These are phyloP conservation scores for Scutellaria minor DNA, from an alignment of 257 asterid genomes.

Conservation along the genomic window DNA sequence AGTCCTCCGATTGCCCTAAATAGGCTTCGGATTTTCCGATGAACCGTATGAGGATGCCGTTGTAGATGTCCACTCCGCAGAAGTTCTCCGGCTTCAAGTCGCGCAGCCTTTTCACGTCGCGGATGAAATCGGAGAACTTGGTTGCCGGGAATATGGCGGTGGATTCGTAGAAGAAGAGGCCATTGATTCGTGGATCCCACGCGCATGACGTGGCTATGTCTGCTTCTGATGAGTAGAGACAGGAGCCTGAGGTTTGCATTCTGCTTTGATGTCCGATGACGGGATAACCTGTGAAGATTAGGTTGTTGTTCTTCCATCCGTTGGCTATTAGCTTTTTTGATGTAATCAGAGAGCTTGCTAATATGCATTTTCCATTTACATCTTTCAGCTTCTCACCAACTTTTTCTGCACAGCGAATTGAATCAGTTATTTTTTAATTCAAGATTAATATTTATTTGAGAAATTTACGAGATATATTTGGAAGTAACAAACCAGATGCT, in stretches of 20 bases:
- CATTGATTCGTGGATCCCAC: conserved; percentile 80
- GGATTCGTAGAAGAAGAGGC: conserved; percentile 71
- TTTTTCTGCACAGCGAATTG: conserved; percentile 51
- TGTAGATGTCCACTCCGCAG: conserved; percentile 83
- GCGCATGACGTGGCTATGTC: conserved; percentile 51
- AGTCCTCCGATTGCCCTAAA: conserved; percentile 65
- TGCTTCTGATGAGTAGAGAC: conserved; percentile 61
- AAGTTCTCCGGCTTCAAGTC: conserved; percentile 57
- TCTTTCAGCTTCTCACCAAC: conserved; percentile 49
- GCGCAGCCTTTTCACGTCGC: conserved; percentile 59
- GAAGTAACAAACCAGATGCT: conserved; percentile 53
- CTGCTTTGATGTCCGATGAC: conserved; percentile 71
- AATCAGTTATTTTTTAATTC: too few relatives aligned
- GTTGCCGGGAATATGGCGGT: conserved; percentile 57
- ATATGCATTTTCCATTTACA: conserved; percentile 53
- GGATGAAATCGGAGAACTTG: conserved; percentile 50
- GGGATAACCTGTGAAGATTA: conserved; percentile 74
- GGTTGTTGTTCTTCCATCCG: conserved; percentile 72
- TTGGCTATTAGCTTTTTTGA: conserved; percentile 62
- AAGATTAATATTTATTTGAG: too few relatives aligned
- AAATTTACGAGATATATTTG: too few relatives aligned
- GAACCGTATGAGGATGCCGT: conserved; percentile 74
- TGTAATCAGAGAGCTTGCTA: conserved; percentile 49
- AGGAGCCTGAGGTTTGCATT: conserved; percentile 88
- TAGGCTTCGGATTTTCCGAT: conserved; percentile 59